A percentile compares a stretch with the other conserved stretches of the same genome.
phyloP scores from a whole-genome alignment of 2,329 filamentous ascomycete genomes.

The Allantophomopsis cytisporea region DNA sequence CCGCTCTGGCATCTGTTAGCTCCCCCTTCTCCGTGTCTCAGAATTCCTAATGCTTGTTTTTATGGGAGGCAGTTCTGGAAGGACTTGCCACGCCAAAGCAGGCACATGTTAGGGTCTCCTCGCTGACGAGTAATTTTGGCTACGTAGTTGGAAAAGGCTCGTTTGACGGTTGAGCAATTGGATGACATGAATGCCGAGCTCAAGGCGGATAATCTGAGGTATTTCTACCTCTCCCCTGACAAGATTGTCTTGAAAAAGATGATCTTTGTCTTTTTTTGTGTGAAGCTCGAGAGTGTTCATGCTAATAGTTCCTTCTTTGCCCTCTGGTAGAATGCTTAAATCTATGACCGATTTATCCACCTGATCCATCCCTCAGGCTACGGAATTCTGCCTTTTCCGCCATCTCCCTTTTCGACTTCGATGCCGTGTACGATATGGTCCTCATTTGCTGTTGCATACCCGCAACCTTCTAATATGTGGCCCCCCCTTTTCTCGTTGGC shows the following conservation, averaged over 20 bases:
- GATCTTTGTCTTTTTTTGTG: no score
- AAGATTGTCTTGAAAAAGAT: no score
- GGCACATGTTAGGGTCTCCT: background rate
- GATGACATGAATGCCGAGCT: conserved; percentile 41
- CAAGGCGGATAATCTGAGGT: conserved; percentile 36
- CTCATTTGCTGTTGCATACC: no score
- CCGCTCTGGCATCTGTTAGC: conserved; percentile 54
- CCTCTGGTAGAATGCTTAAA: conserved; percentile 3
- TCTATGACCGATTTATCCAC: conserved; percentile 3
- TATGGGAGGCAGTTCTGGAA: background rate
- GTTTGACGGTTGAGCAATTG: conserved; percentile 18
- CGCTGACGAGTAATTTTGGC: conserved; percentile 8
- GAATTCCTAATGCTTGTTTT: conserved; percentile 9
- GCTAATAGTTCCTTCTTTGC: background rate
- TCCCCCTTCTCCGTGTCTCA: conserved; percentile 7
- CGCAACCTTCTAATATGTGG: no score
- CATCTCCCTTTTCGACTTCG: no score
- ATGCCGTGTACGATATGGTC: no score
- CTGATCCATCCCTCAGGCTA: no score
- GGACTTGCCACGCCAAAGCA: background rate
- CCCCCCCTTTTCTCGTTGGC: no score
- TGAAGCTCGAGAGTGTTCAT: background rate
- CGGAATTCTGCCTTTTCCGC: no score
- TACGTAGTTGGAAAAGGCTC: conserved; percentile 18
- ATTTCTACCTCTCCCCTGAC: conserved; percentile 1